These are phyloP conservation scores for Barbarea vulgaris DNA, from an alignment of 345 rosid genomes.

Conservation along the genomic window DNA sequence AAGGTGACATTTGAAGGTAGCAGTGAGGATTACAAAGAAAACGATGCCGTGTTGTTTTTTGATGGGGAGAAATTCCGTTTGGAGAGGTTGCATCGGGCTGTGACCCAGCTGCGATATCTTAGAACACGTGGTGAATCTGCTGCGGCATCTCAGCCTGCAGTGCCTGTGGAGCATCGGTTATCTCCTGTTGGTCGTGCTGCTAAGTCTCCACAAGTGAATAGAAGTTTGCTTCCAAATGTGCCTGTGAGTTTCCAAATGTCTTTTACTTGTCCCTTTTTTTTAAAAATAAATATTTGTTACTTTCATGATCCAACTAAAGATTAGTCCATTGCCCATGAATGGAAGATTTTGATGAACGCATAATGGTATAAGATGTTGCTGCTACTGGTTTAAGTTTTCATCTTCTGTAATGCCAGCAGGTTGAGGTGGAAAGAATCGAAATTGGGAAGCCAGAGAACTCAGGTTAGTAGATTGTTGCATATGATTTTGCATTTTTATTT, in stretches of 20 bases:
- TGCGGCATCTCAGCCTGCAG: constrained; percentile 48
- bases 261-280: neutral
- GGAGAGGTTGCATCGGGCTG: constrained; percentile 81
- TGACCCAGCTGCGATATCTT: constrained; percentile 74
- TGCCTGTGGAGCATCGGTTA: constrained; percentile 47
- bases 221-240: constrained; percentile 50
- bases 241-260: constrained; percentile 46
- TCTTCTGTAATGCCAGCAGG: constrained; percentile 40
- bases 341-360: neutral
- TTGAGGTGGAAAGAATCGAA: constrained; percentile 83
- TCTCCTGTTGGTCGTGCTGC: constrained; percentile 58
- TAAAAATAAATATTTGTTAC: neutral
- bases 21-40: constrained; percentile 79
- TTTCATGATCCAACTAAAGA: constrained; percentile 11
- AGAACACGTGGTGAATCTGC: constrained; percentile 73
- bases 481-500: neutral
- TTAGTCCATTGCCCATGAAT: neutral
- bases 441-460: constrained; percentile 48
- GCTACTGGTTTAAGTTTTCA: neutral
- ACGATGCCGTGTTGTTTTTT: constrained; percentile 75
- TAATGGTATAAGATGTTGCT: neutral
- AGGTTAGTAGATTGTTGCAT: constrained; percentile 29
- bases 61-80: constrained; percentile 73
- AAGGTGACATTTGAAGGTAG: constrained; percentile 88
- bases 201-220: constrained; percentile 48